These are phyloP conservation scores for Panicum hallii DNA, from an alignment of 202 grass and related monocot genomes.

Conservation along the genomic window DNA sequence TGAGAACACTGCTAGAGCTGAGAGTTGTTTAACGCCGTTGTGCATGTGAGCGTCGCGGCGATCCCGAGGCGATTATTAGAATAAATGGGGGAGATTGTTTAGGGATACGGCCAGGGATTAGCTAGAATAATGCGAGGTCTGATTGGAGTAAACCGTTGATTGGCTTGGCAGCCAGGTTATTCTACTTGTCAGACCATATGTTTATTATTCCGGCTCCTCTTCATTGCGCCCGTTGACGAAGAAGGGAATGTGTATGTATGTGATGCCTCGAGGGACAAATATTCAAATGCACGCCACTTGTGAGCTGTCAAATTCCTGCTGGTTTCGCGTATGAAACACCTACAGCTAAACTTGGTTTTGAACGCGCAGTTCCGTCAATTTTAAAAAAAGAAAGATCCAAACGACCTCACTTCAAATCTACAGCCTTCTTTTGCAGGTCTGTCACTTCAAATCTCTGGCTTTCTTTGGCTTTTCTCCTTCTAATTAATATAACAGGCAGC, in stretches of 20 bases:
- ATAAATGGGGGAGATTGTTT: constrained; percentile 36
- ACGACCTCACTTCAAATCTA: constrained; percentile 2
- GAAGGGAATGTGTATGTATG: constrained; percentile 35
- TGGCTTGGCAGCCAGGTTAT: constrained; percentile 38
- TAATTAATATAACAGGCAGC: too few species aligned
- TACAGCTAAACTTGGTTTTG: constrained; percentile 50
- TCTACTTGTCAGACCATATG: constrained; percentile 35
- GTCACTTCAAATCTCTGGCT: not conserved
- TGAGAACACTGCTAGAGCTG: constrained; percentile 9
- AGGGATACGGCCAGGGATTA: constrained; percentile 35
- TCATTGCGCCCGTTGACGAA: constrained; percentile 51
- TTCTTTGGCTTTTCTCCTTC: too few species aligned
- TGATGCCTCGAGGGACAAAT: constrained; percentile 50
- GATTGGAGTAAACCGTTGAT: constrained; percentile 42
- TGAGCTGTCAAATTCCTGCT: constrained; percentile 36
- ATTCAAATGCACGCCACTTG: constrained; percentile 47
- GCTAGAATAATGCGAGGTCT: constrained; percentile 39
- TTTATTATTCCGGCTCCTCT: constrained; percentile 37
- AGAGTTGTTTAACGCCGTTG: constrained; percentile 24
- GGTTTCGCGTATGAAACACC: constrained; percentile 9
- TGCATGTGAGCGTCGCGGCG: constrained; percentile 50
- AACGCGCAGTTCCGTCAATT: constrained; percentile 21
- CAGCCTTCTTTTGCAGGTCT: not conserved
- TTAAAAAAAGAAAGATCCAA: not conserved
- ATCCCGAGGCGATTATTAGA: constrained; percentile 58